Evolutionary conservation across 495 filamentous ascomycete genomes (phyloP).

Genomic region (Lasiosphaeria ovina): DNA sequence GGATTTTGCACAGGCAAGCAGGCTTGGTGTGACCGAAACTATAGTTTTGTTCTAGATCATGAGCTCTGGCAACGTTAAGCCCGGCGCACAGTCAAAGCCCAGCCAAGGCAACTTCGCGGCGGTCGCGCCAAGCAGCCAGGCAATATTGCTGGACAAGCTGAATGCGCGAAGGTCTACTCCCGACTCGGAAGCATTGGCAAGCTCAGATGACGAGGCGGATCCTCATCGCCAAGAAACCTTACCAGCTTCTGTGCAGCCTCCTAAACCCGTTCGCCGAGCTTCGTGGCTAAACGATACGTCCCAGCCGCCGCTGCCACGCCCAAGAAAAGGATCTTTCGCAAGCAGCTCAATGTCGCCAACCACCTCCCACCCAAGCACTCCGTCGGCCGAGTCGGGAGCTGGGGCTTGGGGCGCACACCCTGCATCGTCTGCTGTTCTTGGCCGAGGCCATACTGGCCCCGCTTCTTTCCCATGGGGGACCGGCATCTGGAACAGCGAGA

Average conservation of each 20-base stretch:
- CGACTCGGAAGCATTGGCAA: conserved; percentile 88
- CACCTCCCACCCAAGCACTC: conserved; percentile 71
- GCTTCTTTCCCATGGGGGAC: conserved; percentile 70
- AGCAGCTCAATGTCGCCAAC: conserved; percentile 70
- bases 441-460: conserved; percentile 56
- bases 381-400: conserved; percentile 62
- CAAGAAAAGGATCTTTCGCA: conserved; percentile 60
- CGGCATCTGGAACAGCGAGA: conserved; percentile 74
- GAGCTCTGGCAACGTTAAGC: conserved; percentile 46
- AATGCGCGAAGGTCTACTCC: conserved; percentile 76
- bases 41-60: conserved; percentile 30
- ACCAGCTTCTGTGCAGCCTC: conserved; percentile 44
- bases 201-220: conserved; percentile 86
- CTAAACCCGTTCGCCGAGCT: conserved; percentile 54
- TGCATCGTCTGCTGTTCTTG: conserved; percentile 46
- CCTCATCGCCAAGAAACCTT: conserved; percentile 47
- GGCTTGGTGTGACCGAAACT: neutral
- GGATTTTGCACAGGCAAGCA: too few relatives aligned
- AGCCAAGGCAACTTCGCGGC: conserved; percentile 38
- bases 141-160: conserved; percentile 68
- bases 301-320: conserved; percentile 39
- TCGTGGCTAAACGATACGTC: conserved; percentile 63
- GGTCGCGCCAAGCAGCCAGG: conserved; percentile 50
- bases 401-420: conserved; percentile 61
- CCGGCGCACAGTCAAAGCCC: conserved; percentile 39